These are phyloP conservation scores for Cladosporium sp. DNA, from an alignment of 2,329 filamentous ascomycete genomes.

Conservation along the genomic window DNA sequence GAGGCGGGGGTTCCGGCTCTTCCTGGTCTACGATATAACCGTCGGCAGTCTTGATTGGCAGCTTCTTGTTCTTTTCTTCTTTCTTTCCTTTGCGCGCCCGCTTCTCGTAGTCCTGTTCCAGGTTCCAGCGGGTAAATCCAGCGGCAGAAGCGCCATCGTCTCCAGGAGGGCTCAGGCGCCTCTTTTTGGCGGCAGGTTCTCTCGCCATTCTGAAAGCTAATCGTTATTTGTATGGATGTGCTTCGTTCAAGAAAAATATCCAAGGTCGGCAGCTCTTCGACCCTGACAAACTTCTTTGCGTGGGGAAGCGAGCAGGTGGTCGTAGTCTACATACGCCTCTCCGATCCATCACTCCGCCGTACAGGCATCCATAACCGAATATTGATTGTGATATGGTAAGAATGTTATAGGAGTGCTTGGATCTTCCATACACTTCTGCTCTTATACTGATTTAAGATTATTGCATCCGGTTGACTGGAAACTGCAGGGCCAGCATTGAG, in stretches of 20 bases:
- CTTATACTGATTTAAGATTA: too few relatives aligned
- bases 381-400: too few relatives aligned
- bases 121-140: constrained; percentile 71
- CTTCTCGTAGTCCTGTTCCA: constrained; percentile 88
- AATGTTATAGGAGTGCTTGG: too few relatives aligned
- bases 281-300: constrained; percentile 7
- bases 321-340: not conserved
- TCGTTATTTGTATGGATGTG: not conserved
- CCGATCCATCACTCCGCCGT: too few relatives aligned
- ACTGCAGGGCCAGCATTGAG: not conserved
- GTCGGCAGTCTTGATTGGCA: constrained; percentile 85
- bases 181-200: constrained; percentile 50
- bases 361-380: too few relatives aligned
- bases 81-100: constrained; percentile 74
- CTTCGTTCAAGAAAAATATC: not conserved
- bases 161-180: constrained; percentile 50
- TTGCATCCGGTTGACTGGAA: too few relatives aligned
- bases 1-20: constrained; percentile 47
- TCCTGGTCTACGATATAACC: constrained; percentile 61
- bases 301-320: not conserved
- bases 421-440: too few relatives aligned
- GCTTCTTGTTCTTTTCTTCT: constrained; percentile 68
- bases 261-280: not conserved
- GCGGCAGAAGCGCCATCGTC: constrained; percentile 31
- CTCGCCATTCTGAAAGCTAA: constrained; percentile 43